Evolutionary conservation across 2,329 filamentous ascomycete genomes (phyloP).

Genomic region (Fusarium sp.): DNA sequence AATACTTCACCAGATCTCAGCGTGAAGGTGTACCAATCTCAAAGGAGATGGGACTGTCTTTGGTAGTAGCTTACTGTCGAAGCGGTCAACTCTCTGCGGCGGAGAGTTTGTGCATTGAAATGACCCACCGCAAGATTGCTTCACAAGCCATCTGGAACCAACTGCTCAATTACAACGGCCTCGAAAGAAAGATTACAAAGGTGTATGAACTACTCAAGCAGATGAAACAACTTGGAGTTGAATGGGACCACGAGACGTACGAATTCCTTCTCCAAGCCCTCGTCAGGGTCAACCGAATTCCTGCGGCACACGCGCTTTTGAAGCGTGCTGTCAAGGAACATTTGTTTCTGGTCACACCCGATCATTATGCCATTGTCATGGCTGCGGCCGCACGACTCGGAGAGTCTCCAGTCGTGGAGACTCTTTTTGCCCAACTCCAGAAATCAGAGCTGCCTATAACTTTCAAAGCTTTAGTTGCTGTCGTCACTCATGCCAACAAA

Average conservation of each 20-base stretch:
- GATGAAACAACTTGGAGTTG: constrained; percentile 61
- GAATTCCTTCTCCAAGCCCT: constrained; percentile 62
- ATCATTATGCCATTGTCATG: constrained; percentile 67
- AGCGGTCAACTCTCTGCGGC: constrained; percentile 54
- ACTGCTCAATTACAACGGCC: constrained; percentile 76
- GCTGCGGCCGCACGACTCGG: constrained; percentile 60
- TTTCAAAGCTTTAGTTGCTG: constrained; percentile 56
- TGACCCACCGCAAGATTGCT: constrained; percentile 63
- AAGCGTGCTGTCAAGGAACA: constrained; percentile 57
- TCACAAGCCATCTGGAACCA: constrained; percentile 80
- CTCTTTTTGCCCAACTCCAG: constrained; percentile 58
- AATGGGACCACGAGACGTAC: constrained; percentile 64
- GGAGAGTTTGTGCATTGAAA: constrained; percentile 58
- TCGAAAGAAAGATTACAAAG: constrained; percentile 64
- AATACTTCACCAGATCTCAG: constrained; percentile 73
- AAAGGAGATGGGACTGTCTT: constrained; percentile 68
- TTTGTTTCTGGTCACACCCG: constrained; percentile 58
- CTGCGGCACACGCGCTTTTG: constrained; percentile 63
- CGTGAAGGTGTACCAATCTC: constrained; percentile 62
- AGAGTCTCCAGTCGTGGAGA: constrained; percentile 57
- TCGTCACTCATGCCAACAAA: constrained; percentile 53
- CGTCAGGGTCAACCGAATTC: constrained; percentile 60
- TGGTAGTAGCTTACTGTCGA: constrained; percentile 75
- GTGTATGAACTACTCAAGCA: constrained; percentile 61
- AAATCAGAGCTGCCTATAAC: constrained; percentile 56